phyloP scores from a whole-genome alignment of 148 eudicot genomes.

The Vaccinium myrtillus region DNA sequence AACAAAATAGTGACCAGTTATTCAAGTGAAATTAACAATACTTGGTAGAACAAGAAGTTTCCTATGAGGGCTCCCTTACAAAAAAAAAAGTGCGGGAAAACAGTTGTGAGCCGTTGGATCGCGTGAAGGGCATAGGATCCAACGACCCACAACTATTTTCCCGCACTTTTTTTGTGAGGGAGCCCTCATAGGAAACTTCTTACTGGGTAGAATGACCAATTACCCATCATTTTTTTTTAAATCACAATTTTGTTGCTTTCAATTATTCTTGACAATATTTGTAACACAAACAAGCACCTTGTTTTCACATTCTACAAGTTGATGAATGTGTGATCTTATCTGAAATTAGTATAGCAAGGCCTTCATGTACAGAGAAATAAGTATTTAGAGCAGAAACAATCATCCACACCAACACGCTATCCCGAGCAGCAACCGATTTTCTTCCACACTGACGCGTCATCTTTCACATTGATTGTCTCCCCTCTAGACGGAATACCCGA shows the following conservation, averaged over 20 bases:
- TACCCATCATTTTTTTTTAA: not conserved
- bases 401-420: conserved; percentile 27
- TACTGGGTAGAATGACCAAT: not conserved
- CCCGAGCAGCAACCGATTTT: conserved; percentile 69
- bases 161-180: too few relatives aligned
- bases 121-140: too few relatives aligned
- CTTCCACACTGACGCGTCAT: conserved; percentile 61
- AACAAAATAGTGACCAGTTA: not conserved
- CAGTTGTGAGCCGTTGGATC: too few relatives aligned
- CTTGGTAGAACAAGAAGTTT: not conserved
- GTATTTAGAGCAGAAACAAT: not conserved
- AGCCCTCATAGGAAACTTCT: too few relatives aligned
- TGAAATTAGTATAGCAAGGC: not conserved
- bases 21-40: not conserved
- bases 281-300: not conserved
- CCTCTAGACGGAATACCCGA: conserved; percentile 63
- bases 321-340: not conserved
- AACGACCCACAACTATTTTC: too few relatives aligned
- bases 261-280: not conserved
- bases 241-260: not conserved
- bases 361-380: conserved; percentile 16
- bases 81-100: too few relatives aligned
- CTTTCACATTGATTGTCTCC: conserved; percentile 58
- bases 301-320: not conserved
- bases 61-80: too few relatives aligned